Evolutionary conservation across 2,329 filamentous ascomycete species (phyloP), one percentile per base, ranked within the genome.

Genomic region (Trichoderma arundinaceum): DNA sequence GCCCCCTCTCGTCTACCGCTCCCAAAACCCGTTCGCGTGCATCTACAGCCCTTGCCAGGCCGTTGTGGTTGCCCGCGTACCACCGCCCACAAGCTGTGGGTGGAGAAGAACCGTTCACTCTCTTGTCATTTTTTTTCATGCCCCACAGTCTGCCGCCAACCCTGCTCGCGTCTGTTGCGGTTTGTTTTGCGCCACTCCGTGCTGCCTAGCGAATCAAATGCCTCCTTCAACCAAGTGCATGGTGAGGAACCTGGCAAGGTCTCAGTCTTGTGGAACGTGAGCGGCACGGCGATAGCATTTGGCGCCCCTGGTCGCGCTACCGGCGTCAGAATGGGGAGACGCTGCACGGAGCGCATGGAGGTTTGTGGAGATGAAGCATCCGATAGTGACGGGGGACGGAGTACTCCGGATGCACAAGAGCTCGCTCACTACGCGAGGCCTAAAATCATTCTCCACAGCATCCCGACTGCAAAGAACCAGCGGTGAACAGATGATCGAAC

Each of bases 281-380:
- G 49, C 64, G 54, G 64, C 64, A 66, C 64, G 51, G 56, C 41
- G 49, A 54, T 66, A 54, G 59, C 48, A 62, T 62, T 62, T 62
- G 48, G 59, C 59, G 48, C 49, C 59, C 59, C 59, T 62, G 28
- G 59, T 62, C 61, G 65, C 65, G 61, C 61, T 65, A 67, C 61
- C 38, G 61, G 65, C 65, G 65, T 65, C 54, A 65, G 65, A 66
- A 66, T 46, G 56, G 48, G 28, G 63, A 65, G 59, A 61, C 49
- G 62, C 62, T 57, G 62, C 62, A 57, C 51, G 51, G 41, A 62
- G 59, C 59, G 59, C 59, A 62, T 62, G 56, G 56, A 59, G 63
- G 54, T 22, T 52, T 53, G 63, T 59, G 53, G 54, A 59, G 54
- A 53, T 54, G 63, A 52, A 41, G 48, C 59, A 62, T 60, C 63